These are phyloP conservation scores for Ceratobasidium sp. DNA, from an alignment of 1,284 basidiomycete genomes.

Conservation along the genomic window DNA sequence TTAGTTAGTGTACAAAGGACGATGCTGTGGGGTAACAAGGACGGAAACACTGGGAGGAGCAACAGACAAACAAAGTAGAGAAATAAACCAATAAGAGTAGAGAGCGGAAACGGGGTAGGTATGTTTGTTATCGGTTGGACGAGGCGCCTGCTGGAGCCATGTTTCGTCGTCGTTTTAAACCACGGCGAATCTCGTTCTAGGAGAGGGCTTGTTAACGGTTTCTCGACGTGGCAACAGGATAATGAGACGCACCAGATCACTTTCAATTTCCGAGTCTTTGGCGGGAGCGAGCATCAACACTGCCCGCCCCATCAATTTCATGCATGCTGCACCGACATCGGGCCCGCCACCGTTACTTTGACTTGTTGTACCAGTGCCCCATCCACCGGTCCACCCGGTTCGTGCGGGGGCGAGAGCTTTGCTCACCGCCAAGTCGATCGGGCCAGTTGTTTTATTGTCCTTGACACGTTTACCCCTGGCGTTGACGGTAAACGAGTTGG, in stretches of 20 bases:
- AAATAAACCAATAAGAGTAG: background rate
- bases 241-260: constrained; percentile 21
- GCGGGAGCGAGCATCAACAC: constrained; percentile 43
- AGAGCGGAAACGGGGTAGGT: background rate
- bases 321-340: constrained; percentile 33
- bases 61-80: background rate
- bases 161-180: constrained; percentile 42
- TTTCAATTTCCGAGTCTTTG: constrained; percentile 41
- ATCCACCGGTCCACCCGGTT: constrained; percentile 43
- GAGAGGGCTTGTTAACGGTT: background rate
- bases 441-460: constrained; percentile 39
- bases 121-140: constrained; percentile 24
- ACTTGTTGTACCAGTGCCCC: constrained; percentile 43
- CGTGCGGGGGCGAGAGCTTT: constrained; percentile 44
- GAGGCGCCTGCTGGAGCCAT: constrained; percentile 25
- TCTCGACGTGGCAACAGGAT: background rate
- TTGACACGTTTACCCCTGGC: constrained; percentile 46
- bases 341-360: constrained; percentile 44
- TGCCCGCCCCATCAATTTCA: constrained; percentile 41
- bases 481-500: constrained; percentile 45
- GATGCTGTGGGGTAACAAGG: background rate
- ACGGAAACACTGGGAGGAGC: background rate
- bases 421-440: constrained; percentile 41
- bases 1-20: constrained; percentile 34
- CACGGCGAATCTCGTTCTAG: constrained; percentile 38